These are phyloP conservation scores for Trichoderma pleuroti DNA, from an alignment of 2,329 filamentous ascomycete species.

Conservation along the genomic window DNA sequence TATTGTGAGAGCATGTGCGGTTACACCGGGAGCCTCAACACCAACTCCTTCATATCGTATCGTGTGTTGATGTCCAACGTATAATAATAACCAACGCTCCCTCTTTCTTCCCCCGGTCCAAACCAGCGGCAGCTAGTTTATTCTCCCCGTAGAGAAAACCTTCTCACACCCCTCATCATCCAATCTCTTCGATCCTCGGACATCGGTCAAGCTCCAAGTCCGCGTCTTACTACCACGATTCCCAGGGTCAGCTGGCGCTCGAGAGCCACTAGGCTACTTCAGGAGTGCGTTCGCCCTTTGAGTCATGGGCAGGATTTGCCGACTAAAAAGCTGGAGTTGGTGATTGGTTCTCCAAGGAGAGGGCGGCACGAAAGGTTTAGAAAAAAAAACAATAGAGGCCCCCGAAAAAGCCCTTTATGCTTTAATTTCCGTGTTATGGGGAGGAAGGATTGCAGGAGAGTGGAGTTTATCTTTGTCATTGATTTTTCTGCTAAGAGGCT, in stretches of 20 bases:
- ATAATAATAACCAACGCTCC: neutral
- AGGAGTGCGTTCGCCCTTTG: neutral
- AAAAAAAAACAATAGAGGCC: neutral
- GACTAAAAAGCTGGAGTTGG: neutral
- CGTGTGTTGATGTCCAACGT: neutral
- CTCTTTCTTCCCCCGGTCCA: neutral
- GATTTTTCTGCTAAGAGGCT: neutral
- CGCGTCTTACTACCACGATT: constrained; percentile 18
- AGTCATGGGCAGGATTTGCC: neutral
- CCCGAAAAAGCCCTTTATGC: neutral
- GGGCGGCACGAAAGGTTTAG: neutral
- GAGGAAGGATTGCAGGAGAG: neutral
- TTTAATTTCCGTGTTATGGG: neutral
- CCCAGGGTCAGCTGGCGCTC: neutral
- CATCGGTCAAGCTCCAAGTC: constrained; percentile 30
- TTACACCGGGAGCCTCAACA: neutral
- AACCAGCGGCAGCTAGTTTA: neutral
- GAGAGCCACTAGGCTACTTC: neutral
- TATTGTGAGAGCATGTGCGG: neutral
- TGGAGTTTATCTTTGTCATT: neutral
- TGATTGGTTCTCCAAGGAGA: neutral
- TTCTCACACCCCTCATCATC: neutral
- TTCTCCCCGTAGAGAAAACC: neutral
- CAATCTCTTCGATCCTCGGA: constrained; percentile 25
- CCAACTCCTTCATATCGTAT: neutral